Evolutionary conservation across 2,329 filamentous ascomycete species (phyloP).

Genomic region (Beauveria sp.): DNA sequence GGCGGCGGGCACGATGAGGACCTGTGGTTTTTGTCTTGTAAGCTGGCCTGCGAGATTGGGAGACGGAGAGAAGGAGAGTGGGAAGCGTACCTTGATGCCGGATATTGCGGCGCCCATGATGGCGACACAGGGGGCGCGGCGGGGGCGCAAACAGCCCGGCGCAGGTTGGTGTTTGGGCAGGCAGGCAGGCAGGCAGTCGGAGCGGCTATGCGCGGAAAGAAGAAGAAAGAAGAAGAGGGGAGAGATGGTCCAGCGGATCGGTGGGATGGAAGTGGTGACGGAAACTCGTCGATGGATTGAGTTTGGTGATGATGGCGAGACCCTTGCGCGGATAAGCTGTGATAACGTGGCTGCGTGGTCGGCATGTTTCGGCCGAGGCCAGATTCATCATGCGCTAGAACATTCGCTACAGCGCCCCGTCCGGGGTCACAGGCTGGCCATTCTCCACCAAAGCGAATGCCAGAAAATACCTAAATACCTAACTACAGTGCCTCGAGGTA

Average conservation of each 20-base stretch:
- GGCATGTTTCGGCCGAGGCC: neutral
- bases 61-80: neutral
- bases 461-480: too few relatives aligned
- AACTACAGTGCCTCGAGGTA: too few relatives aligned
- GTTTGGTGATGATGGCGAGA: neutral
- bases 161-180: neutral
- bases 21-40: conserved; percentile 35
- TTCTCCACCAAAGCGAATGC: too few relatives aligned
- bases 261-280: too few relatives aligned
- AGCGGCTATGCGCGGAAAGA: neutral
- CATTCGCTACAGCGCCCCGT: neutral
- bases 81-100: conserved; percentile 26
- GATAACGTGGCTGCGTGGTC: too few relatives aligned
- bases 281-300: neutral
- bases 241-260: neutral
- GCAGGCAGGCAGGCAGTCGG: neutral
- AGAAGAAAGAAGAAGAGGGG: neutral
- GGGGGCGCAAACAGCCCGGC: too few relatives aligned
- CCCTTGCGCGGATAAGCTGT: neutral
- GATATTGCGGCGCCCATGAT: conserved; percentile 27
- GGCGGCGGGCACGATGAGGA: conserved; percentile 60
- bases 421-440: too few relatives aligned
- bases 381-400: neutral
- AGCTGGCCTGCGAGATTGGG: neutral
- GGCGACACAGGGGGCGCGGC: neutral